Percentiles rank a stretch among this genome's conserved stretches.
Conservation (phyloP, 2,329 filamentous ascomycete species). For the Xylariomycetidae sp. region DNA sequence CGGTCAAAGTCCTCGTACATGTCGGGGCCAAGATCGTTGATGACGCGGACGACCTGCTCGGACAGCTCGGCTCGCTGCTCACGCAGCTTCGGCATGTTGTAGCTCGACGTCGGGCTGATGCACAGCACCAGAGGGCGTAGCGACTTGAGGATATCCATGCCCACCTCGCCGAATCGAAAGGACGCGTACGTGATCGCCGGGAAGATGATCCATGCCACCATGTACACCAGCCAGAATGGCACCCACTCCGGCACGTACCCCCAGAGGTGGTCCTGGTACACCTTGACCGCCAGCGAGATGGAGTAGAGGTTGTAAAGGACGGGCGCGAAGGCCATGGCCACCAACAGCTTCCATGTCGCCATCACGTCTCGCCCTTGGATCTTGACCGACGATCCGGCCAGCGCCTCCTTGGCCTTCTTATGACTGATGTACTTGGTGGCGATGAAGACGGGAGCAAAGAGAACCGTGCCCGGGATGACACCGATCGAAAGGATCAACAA, state of each 20-base stretch:
- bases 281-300: conserved; percentile 65
- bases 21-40: conserved; percentile 92
- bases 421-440: conserved; percentile 76
- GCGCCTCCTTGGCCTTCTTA: conserved; percentile 74
- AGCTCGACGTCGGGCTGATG: conserved; percentile 76
- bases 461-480: conserved; percentile 76
- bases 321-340: conserved; percentile 78
- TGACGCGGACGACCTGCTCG: conserved; percentile 77
- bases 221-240: conserved; percentile 69
- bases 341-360: conserved; percentile 88
- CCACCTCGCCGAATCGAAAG: conserved; percentile 92
- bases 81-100: conserved; percentile 75
- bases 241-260: conserved; percentile 77
- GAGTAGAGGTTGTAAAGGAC: conserved; percentile 80
- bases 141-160: conserved; percentile 97
- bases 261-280: conserved; percentile 73
- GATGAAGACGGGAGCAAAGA: conserved; percentile 86
- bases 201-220: conserved; percentile 74
- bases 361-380: conserved; percentile 84
- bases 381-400: conserved; percentile 83
- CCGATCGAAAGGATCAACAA: conserved; percentile 69
- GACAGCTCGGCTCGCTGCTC: conserved; percentile 67
- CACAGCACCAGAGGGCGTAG: conserved; percentile 81
- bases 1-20: conserved; percentile 95
- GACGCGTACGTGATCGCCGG: conserved; percentile 87